Evolutionary conservation across 352 stramenopile genomes (phyloP).

Genomic region (Pythium rhizo-oryzae): DNA sequence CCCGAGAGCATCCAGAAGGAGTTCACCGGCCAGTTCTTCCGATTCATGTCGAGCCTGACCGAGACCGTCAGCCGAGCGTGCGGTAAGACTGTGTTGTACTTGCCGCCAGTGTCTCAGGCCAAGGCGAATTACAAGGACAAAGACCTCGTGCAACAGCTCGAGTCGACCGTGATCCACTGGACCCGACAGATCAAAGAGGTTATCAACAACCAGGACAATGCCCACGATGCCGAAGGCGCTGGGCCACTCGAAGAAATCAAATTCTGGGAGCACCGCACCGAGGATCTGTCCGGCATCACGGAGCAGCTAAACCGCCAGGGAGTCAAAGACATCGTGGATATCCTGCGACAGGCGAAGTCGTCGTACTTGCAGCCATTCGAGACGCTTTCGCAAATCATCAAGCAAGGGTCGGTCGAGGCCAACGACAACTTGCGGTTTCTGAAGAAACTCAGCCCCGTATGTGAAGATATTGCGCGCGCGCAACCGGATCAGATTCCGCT

Average conservation of each 20-base stretch:
- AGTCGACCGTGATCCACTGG: slow-evolving; percentile 97
- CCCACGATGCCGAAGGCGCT: slow-evolving; percentile 87
- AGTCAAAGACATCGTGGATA: slow-evolving; percentile 91
- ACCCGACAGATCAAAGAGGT: slow-evolving; percentile 97
- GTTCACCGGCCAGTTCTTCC: slow-evolving; percentile 93
- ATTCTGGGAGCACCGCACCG: slow-evolving; percentile 93
- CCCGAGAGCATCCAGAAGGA: slow-evolving; percentile 95
- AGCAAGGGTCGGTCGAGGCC: slow-evolving; percentile 89
- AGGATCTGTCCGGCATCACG: slow-evolving; percentile 94
- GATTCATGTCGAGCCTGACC: slow-evolving; percentile 95
- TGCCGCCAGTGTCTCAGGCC: slow-evolving; percentile 81
- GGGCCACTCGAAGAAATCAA: slow-evolving; percentile 95
- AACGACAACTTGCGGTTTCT: slow-evolving; percentile 96
- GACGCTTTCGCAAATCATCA: slow-evolving; percentile 92
- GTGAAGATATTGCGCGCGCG: slow-evolving; percentile 85
- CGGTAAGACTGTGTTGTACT: slow-evolving; percentile 94
- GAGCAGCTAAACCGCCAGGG: slow-evolving; percentile 91
- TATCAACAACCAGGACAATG: slow-evolving; percentile 96
- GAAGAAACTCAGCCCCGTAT: slow-evolving; percentile 91
- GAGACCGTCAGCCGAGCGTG: slow-evolving; percentile 90
- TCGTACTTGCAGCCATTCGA: slow-evolving; percentile 94
- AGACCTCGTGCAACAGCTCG: slow-evolving; percentile 94
- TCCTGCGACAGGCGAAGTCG: slow-evolving; percentile 88
- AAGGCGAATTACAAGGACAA: slow-evolving; percentile 93
- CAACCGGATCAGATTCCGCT: slow-evolving; percentile 89